A percentile compares a stretch with the other conserved stretches of the same genome.
Evolutionary conservation across 495 filamentous ascomycete species (phyloP).

Genomic region (Xylaria sp.): DNA sequence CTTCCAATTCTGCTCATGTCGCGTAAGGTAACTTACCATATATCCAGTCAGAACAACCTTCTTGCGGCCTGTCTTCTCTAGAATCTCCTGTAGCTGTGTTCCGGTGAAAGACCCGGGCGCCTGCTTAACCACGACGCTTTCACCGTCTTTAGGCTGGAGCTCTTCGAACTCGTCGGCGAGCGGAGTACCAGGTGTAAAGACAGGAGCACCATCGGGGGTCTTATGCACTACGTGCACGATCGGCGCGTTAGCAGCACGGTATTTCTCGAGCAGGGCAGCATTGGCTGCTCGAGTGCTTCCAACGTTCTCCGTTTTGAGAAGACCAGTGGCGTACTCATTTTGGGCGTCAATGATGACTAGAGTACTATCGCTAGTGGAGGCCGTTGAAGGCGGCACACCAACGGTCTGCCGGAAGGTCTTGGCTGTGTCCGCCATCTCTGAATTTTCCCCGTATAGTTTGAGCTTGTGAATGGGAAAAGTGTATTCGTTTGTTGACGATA

Average conservation of each 20-base stretch:
- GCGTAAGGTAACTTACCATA: slow-evolving; percentile 5
- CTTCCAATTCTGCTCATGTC: not conserved
- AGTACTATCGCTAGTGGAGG: slow-evolving; percentile 58
- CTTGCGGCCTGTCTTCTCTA: slow-evolving; percentile 35
- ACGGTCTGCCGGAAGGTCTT: slow-evolving; percentile 60
- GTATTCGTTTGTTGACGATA: not conserved
- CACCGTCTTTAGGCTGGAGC: slow-evolving; percentile 48
- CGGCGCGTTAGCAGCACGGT: slow-evolving; percentile 55
- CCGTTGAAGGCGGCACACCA: slow-evolving; percentile 55
- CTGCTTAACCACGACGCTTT: slow-evolving; percentile 51
- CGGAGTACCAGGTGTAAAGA: slow-evolving; percentile 63
- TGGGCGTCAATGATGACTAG: slow-evolving; percentile 70
- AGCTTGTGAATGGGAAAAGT: not conserved
- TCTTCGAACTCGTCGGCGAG: slow-evolving; percentile 62
- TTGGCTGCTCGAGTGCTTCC: slow-evolving; percentile 54
- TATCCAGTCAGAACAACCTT: slow-evolving; percentile 37
- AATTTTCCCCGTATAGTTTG: not conserved
- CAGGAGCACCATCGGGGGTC: slow-evolving; percentile 61
- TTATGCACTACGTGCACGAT: slow-evolving; percentile 66
- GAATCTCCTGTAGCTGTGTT: slow-evolving; percentile 38
- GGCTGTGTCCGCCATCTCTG: slow-evolving; percentile 31
- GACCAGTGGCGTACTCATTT: slow-evolving; percentile 59
- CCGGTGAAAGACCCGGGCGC: slow-evolving; percentile 39
- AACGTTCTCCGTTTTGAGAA: slow-evolving; percentile 59
- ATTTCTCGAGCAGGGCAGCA: slow-evolving; percentile 55